Base-by-base conservation (phyloP, 2,329 filamentous ascomycete species). In the Pyrenochaeta sp. region DNA sequence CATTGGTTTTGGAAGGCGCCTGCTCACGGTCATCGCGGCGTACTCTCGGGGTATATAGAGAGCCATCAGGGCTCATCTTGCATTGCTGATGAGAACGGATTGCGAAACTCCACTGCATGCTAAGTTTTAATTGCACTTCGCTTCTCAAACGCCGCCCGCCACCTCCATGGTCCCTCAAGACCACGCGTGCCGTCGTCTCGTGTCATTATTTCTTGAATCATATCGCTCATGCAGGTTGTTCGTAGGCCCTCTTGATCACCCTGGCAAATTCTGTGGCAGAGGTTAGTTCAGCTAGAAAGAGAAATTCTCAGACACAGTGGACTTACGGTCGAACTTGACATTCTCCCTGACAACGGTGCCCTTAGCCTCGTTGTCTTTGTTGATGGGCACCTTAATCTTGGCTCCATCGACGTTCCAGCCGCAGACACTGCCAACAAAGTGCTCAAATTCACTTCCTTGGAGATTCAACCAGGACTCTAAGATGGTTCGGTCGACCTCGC, bases 301-400 rank as follows among this genome's bases (percentile, higher is more conserved):
- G 23, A 5, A 10, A 20, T 15, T 20, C 20, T 3, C 20, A 20
- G 12, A 39, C 18, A 9, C 7, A n/a, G 3, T 7, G 18, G 4
- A 76, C 79, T 76, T 74, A 82, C 79, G 92, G 66, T 95, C 91
- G 55, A 96, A 89, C 78, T 90, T 92, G 72, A 99, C 95, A 63
- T 95, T 93, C 83, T 99, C 95, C 69, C 93, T 87, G 71, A 97
- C 96, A 77, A 97, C 90, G 35, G 92, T 90, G 78, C 95, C 95
- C 83, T 96, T 92, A 39, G 92, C 95, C 85, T 98, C 94, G 56
- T 75, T 75, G 55, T 99, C 95, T 73, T 95, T 91, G 82, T 99
- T 99, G 71, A 89, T 82, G 50, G 95, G 95, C 51, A 99, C 86
- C 76, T 86, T 86, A 60, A 97, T 88, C 57, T 71, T 78, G 33